phyloP scores from a whole-genome alignment of 371 early-diverging fungal genomes.

The Mortierella sp. region DNA sequence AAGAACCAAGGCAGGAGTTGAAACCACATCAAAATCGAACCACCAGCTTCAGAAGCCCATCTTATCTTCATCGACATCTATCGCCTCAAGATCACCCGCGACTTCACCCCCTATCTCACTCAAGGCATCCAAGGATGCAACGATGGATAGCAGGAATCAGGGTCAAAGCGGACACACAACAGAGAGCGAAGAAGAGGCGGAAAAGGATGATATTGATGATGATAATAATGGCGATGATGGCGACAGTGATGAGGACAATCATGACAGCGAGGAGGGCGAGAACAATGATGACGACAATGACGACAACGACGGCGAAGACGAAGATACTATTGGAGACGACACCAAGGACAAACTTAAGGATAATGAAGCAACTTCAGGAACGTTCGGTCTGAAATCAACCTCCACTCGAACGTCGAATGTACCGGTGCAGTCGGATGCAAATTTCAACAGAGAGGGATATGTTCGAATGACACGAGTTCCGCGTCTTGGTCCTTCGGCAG shows the following conservation, averaged over 20 bases:
- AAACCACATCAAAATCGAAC: slow-evolving; percentile 12
- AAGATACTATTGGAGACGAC: too few species aligned
- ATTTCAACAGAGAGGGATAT: slow-evolving; percentile 48
- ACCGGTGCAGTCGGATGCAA: slow-evolving; percentile 45
- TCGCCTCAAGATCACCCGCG: slow-evolving; percentile 1
- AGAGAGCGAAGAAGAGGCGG: too few species aligned
- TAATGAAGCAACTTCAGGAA: slow-evolving; percentile 1
- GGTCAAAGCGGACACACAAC: too few species aligned
- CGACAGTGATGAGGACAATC: background rate
- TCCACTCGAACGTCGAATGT: slow-evolving; percentile 24
- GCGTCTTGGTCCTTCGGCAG: slow-evolving; percentile 41
- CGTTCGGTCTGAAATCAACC: slow-evolving; percentile 8
- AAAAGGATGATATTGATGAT: too few species aligned
- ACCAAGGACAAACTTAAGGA: background rate
- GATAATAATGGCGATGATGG: background rate
- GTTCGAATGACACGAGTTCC: slow-evolving; percentile 48
- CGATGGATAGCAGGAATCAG: too few species aligned
- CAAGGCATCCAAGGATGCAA: background rate
- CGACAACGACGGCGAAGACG: slow-evolving; percentile 11
- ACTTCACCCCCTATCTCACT: slow-evolving; percentile 11
- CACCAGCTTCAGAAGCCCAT: slow-evolving; percentile 3
- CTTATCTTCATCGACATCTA: slow-evolving; percentile 3
- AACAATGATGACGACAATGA: slow-evolving; percentile 1
- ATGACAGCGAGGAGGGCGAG: background rate
- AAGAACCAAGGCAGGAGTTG: background rate